phyloP scores from a whole-genome alignment of 202 grass and related monocot species.

The Setaria italica region DNA sequence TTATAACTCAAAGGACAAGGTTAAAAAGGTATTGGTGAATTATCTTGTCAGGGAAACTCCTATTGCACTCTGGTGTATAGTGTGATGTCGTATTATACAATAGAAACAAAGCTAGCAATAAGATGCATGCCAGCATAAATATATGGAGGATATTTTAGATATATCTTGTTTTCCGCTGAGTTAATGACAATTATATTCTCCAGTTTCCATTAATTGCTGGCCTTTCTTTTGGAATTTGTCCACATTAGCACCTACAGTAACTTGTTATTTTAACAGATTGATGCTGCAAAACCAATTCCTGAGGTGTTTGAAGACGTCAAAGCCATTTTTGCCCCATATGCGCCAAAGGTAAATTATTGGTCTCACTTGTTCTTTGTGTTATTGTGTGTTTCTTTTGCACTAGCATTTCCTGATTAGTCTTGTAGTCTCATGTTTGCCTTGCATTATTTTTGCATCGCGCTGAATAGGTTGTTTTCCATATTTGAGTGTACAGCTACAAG shows the following conservation, averaged over 20 bases:
- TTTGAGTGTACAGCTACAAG: background rate
- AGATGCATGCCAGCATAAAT: constrained; percentile 1
- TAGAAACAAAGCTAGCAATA: background rate
- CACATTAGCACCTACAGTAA: constrained; percentile 13
- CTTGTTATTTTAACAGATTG: constrained; percentile 57
- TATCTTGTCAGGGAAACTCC: background rate
- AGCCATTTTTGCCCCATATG: constrained; percentile 73
- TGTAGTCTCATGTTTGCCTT: constrained; percentile 6
- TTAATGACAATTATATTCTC: background rate
- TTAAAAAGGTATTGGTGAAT: constrained; percentile 65
- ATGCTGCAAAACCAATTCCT: constrained; percentile 84
- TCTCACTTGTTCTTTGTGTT: background rate
- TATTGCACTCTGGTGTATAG: background rate
- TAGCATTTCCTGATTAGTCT: constrained; percentile 14
- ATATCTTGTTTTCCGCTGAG: background rate
- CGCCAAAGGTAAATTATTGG: constrained; percentile 57
- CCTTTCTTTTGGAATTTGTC: background rate
- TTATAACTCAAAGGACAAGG: constrained; percentile 63
- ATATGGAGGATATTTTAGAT: constrained; percentile 6
- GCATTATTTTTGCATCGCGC: background rate
- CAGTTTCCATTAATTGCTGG: background rate
- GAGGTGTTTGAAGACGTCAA: constrained; percentile 94
- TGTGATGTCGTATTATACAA: background rate
- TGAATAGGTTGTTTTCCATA: background rate
- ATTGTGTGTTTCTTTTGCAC: background rate